Percentiles rank a stretch among this genome's conserved stretches.
Evolutionary conservation across 1,139 yeast species (phyloP).

Genomic region (Hemisphaericaspora subhashii): DNA sequence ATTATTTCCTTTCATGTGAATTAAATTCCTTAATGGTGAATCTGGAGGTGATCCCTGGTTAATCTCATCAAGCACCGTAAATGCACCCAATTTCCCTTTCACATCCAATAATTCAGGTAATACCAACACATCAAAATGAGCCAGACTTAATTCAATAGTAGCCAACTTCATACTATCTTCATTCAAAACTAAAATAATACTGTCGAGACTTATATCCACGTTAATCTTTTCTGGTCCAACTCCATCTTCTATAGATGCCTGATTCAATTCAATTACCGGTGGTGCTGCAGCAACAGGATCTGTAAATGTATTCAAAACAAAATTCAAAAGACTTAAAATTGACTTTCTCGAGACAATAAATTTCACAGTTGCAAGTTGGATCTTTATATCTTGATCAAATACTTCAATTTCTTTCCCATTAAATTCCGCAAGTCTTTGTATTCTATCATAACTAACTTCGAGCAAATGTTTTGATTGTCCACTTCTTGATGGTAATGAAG

Average conservation of each 20-base stretch:
- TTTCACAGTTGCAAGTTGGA: slow-evolving; percentile 78
- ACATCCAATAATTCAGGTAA: slow-evolving; percentile 81
- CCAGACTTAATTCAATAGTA: slow-evolving; percentile 73
- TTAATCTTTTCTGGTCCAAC: slow-evolving; percentile 72
- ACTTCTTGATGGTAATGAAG: slow-evolving; percentile 53
- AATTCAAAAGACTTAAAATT: slow-evolving; percentile 75
- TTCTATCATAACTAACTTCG: slow-evolving; percentile 57
- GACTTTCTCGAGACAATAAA: slow-evolving; percentile 78
- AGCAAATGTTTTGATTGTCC: slow-evolving; percentile 48
- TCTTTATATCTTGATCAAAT: slow-evolving; percentile 73
- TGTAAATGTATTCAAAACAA: slow-evolving; percentile 81
- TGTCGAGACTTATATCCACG: slow-evolving; percentile 66
- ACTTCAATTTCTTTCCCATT: slow-evolving; percentile 62
- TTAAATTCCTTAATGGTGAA: slow-evolving; percentile 61
- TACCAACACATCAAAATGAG: slow-evolving; percentile 62
- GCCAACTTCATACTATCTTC: slow-evolving; percentile 86
- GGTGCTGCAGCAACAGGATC: slow-evolving; percentile 70
- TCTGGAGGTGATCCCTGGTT: slow-evolving; percentile 62
- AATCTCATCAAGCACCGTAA: slow-evolving; percentile 75
- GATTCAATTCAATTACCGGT: slow-evolving; percentile 68
- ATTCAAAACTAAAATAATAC: slow-evolving; percentile 72
- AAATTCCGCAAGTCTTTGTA: slow-evolving; percentile 61
- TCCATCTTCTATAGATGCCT: slow-evolving; percentile 54
- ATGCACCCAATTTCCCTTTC: slow-evolving; percentile 73
- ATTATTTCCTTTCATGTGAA: slow-evolving; percentile 80